Evolutionary conservation across 192 early-diverging fungal genomes (phyloP).

Genomic region (Coemansia sp.): DNA sequence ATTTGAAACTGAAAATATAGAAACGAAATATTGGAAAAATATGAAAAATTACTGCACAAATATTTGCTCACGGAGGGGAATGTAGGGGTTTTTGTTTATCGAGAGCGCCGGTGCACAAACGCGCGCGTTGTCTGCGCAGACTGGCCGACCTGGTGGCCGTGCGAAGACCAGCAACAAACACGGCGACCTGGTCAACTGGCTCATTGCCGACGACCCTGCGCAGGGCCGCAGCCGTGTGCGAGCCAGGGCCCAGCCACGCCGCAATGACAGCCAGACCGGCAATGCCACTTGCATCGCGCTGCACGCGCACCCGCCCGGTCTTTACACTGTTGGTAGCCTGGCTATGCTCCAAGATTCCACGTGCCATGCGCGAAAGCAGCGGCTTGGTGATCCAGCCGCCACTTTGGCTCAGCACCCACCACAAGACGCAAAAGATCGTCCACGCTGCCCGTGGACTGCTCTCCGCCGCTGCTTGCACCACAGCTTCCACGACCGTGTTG

Average conservation of each 20-base stretch:
- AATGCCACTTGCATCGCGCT: slow-evolving; percentile 11
- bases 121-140: slow-evolving; percentile 23
- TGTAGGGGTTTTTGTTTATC: slow-evolving; percentile 23
- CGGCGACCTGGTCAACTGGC: slow-evolving; percentile 39
- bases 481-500: slow-evolving; percentile 35
- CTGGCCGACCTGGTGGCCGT: slow-evolving; percentile 14
- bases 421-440: slow-evolving; percentile 55
- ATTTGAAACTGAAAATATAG: no score
- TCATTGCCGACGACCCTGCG: slow-evolving; percentile 43
- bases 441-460: slow-evolving; percentile 47
- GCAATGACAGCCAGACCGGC: slow-evolving; percentile 33
- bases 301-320: neutral
- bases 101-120: slow-evolving; percentile 14
- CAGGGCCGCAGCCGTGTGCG: slow-evolving; percentile 37
- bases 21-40: slow-evolving; percentile 2
- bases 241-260: slow-evolving; percentile 38
- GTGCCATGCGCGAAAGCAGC: slow-evolving; percentile 49
- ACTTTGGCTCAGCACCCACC: slow-evolving; percentile 52
- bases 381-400: slow-evolving; percentile 53
- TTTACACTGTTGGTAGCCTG: neutral
- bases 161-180: slow-evolving; percentile 30
- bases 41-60: slow-evolving; percentile 10
- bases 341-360: slow-evolving; percentile 49
- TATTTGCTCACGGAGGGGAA: neutral
- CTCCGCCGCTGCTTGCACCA: slow-evolving; percentile 43